phyloP scores from a whole-genome alignment of 305 asterid genomes.

The Fraxinus ornus region DNA sequence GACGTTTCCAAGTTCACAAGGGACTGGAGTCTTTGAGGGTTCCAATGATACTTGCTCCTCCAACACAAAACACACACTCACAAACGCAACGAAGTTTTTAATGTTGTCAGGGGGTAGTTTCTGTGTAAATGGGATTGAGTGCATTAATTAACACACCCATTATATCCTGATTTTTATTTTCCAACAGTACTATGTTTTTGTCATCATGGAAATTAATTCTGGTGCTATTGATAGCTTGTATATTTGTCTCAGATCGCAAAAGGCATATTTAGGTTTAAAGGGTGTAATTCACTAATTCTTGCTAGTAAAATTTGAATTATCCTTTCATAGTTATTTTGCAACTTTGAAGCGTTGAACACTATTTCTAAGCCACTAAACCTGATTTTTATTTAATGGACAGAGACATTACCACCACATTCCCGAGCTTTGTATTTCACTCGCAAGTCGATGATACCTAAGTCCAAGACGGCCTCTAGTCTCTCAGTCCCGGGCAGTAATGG shows the following conservation, averaged over 20 bases:
- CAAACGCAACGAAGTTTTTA: neutral
- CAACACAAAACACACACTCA: neutral
- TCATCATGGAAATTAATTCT: neutral
- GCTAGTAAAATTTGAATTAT: neutral
- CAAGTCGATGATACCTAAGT: constrained; percentile 63
- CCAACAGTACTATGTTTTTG: neutral
- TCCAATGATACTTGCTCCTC: neutral
- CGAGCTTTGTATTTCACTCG: constrained; percentile 75
- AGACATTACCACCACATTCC: constrained; percentile 75
- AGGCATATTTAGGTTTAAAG: neutral
- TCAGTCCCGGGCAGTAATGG: neutral
- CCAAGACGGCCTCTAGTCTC: neutral
- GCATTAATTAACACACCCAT: neutral
- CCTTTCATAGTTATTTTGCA: neutral
- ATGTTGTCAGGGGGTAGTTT: neutral
- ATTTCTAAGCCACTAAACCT: constrained; percentile 14
- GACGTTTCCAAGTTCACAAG: neutral
- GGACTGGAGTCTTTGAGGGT: neutral
- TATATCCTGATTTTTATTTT: neutral
- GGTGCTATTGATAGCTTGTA: neutral
- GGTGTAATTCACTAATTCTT: neutral
- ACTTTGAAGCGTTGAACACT: neutral
- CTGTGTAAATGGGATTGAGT: neutral
- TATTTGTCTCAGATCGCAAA: neutral
- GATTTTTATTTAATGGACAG: constrained; percentile 35